Base-by-base conservation (phyloP, 176 grass and related monocot species). In the Rhynchospora tenuis region DNA sequence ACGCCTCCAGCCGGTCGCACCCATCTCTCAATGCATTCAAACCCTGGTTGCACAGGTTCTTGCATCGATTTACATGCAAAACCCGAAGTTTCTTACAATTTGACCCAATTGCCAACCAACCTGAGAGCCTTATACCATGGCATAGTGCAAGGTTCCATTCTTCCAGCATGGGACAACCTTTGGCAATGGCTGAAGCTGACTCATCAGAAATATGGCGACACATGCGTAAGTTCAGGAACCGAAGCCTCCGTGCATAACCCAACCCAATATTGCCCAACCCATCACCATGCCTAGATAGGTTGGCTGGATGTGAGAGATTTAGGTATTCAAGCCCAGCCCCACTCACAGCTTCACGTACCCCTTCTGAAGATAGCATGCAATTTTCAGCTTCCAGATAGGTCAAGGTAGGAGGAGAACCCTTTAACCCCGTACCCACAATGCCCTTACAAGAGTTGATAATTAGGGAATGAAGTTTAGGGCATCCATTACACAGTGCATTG, bases 131-230 rank as follows among this genome's bases (percentile, higher is more conserved):
- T n/a, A 94, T 66, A 3, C 89, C 95, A 81, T 93, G 90, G 81
- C 95, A 98, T 13, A 98, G 54, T 29, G 89, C 89, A 9, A 98
- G 89, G 78, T 75, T 94, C 92, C 90, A 98, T 83, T 98, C 95
- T 83, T 93, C 89, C 16, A 94, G 85, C 55, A 91, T 66, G 0
- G 89, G 95, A 54, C 95, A 98, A 12, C 90, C 89, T 5, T 63
- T 89, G n/a, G 89, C 90, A 86, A 98, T 98, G 65, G 85, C 88
- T 5, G 10, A 14, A 45, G 92, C 92, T 0, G 90, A 91, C 55
- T 90, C 79, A 72, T 93, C 87, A 70, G 84, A 85, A 69, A 93
- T 46, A 65, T 87, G 91, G 20, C 90, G 86, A 74, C 92, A 98
- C 87, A 91, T 89, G 71, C 90, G 79, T 63, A 94, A 79, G 78